Evolutionary conservation across 257 asterid species (phyloP).

Genomic region (Linderniella brevidens): DNA sequence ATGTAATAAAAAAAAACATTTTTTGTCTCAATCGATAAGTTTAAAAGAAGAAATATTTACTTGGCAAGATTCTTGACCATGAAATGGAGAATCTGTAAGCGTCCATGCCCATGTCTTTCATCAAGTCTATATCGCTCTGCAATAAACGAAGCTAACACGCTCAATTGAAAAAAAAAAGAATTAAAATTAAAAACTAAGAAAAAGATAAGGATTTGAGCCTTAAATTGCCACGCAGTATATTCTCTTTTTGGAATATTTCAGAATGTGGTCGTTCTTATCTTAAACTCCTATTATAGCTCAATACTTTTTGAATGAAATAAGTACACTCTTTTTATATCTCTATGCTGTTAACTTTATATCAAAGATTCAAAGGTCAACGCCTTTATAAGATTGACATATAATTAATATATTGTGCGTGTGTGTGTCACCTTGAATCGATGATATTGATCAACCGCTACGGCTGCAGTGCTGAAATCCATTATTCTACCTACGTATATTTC

Average conservation of each 20-base stretch:
- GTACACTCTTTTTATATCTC: no score
- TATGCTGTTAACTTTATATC: no score
- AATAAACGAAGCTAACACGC: slow-evolving; percentile 11
- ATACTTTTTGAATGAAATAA: no score
- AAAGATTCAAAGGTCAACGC: no score
- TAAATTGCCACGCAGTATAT: no score
- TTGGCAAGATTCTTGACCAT: slow-evolving; percentile 78
- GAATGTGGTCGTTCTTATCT: slow-evolving; percentile 18
- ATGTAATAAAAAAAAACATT: neutral
- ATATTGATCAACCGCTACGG: slow-evolving; percentile 72
- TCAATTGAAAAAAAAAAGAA: slow-evolving; percentile 12
- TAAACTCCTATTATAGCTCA: slow-evolving; percentile 5
- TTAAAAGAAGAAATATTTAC: slow-evolving; percentile 22
- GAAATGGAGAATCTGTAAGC: slow-evolving; percentile 85
- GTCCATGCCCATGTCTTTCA: slow-evolving; percentile 78
- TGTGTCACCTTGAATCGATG: slow-evolving; percentile 55
- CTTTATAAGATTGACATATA: neutral
- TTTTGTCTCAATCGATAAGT: no score
- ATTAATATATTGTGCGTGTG: neutral
- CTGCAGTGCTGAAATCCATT: slow-evolving; percentile 75
- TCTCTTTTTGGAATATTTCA: neutral
- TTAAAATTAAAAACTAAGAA: neutral
- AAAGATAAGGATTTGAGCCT: no score
- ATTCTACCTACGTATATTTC: slow-evolving; percentile 60
- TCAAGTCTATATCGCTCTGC: slow-evolving; percentile 67